A percentile compares a stretch with the other conserved stretches of the same genome.
phyloP scores from a whole-genome alignment of 169 alveolate genomes.

The Ichthyophthirius multifiliis region DNA sequence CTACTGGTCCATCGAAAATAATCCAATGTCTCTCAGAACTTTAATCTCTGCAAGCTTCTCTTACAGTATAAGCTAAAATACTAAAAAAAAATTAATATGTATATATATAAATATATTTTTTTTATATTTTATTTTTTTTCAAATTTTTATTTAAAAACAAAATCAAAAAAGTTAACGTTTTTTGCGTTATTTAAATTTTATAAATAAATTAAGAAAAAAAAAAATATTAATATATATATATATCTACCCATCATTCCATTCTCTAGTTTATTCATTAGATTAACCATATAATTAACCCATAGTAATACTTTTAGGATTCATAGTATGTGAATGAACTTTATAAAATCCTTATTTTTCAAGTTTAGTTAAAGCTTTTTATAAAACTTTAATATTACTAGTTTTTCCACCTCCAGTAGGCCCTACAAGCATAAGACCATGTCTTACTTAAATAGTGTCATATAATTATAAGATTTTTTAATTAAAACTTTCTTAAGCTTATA shows the following conservation, averaged over 20 bases:
- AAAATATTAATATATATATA: not conserved
- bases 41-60: constrained; percentile 77
- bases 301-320: constrained; percentile 88
- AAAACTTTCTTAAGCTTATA: constrained; percentile 78
- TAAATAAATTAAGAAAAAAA: not conserved
- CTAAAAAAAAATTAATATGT: constrained; percentile 70
- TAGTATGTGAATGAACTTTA: constrained; percentile 62
- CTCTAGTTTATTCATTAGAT: constrained; percentile 82
- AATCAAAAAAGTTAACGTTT: too few relatives aligned
- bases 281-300: constrained; percentile 85
- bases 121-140: too few relatives aligned
- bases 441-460: constrained; percentile 91
- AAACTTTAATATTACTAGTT: constrained; percentile 82
- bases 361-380: constrained; percentile 68
- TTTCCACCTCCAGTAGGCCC: constrained; percentile 97
- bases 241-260: constrained; percentile 89
- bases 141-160: too few relatives aligned
- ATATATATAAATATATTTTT: too few relatives aligned
- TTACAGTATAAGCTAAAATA: constrained; percentile 71
- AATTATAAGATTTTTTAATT: constrained; percentile 85
- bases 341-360: constrained; percentile 66
- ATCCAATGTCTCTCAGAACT: constrained; percentile 82
- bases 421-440: constrained; percentile 94
- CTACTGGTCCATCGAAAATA: constrained; percentile 89
- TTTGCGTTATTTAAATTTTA: too few relatives aligned